Evolutionary conservation across 2,329 filamentous ascomycete species (phyloP).

Genomic region (Ophiosphaerella herpotricha): DNA sequence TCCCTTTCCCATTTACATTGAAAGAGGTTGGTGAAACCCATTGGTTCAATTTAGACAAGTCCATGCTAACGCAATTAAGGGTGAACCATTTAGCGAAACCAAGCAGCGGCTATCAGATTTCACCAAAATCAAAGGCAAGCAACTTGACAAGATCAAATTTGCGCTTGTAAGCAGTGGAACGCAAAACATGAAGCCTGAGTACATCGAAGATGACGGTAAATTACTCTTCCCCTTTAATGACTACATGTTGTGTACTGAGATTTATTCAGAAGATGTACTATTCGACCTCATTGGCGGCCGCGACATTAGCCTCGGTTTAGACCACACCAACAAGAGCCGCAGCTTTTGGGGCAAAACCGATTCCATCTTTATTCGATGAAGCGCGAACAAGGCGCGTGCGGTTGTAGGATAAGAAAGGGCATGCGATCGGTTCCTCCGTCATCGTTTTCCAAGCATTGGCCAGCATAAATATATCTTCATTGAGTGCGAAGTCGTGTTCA

Average conservation of each 20-base stretch:
- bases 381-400: neutral
- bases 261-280: slow-evolving; percentile 50
- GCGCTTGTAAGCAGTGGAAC: slow-evolving; percentile 61
- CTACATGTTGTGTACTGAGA: slow-evolving; percentile 10
- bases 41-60: neutral
- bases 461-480: slow-evolving; percentile 8
- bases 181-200: slow-evolving; percentile 77
- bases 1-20: slow-evolving; percentile 89
- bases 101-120: slow-evolving; percentile 93
- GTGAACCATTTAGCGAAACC: slow-evolving; percentile 85
- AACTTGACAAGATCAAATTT: slow-evolving; percentile 98
- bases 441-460: slow-evolving; percentile 6
- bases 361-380: slow-evolving; percentile 64
- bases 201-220: slow-evolving; percentile 90
- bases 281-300: slow-evolving; percentile 47
- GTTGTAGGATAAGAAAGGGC: slow-evolving; percentile 28
- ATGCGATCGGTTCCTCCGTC: neutral
- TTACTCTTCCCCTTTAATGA: slow-evolving; percentile 2
- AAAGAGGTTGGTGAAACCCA: slow-evolving; percentile 63
- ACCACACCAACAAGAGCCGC: slow-evolving; percentile 66
- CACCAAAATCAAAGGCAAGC: slow-evolving; percentile 95
- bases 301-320: slow-evolving; percentile 56
- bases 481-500: slow-evolving; percentile 7
- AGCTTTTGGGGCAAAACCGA: slow-evolving; percentile 65
- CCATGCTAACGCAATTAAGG: slow-evolving; percentile 54